Percentiles rank a stretch among this genome's conserved stretches.
Evolutionary conservation across 345 rosid species (phyloP).

Genomic region (Eucalyptus erythrocorys): DNA sequence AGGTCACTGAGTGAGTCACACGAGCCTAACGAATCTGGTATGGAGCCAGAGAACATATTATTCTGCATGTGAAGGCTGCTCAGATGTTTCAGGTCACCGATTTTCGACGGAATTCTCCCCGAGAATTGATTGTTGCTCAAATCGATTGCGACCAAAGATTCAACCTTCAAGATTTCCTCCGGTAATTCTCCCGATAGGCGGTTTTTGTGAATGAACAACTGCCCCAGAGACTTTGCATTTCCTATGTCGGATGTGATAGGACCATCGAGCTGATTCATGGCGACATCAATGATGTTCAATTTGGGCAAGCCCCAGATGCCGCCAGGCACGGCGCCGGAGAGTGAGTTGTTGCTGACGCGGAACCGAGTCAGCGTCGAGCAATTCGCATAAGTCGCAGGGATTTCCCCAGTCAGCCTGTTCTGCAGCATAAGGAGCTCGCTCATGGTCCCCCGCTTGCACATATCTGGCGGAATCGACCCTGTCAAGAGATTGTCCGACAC

Average conservation of each 20-base stretch:
- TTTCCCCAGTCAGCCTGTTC: slow-evolving; percentile 5
- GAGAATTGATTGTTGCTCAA: slow-evolving; percentile 5
- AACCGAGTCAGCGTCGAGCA: slow-evolving; percentile 5
- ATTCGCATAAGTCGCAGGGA: slow-evolving; percentile 1
- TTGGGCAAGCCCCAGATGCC: slow-evolving; percentile 35
- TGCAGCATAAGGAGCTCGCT: slow-evolving; percentile 1
- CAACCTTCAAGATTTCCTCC: neutral
- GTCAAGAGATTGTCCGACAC: slow-evolving; percentile 32
- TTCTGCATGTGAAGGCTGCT: slow-evolving; percentile 2
- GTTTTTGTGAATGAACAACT: slow-evolving; percentile 5
- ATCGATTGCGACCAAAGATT: slow-evolving; percentile 1
- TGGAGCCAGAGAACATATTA: slow-evolving; percentile 3
- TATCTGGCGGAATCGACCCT: slow-evolving; percentile 29
- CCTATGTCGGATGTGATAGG: slow-evolving; percentile 15
- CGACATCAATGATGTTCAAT: slow-evolving; percentile 23
- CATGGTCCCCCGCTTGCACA: slow-evolving; percentile 24
- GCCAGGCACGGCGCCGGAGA: slow-evolving; percentile 24
- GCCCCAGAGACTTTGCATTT: slow-evolving; percentile 25
- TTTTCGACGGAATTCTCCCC: neutral
- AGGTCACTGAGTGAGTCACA: slow-evolving; percentile 2
- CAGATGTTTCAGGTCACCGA: slow-evolving; percentile 1
- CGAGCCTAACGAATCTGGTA: slow-evolving; percentile 1
- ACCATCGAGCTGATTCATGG: slow-evolving; percentile 23
- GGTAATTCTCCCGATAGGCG: slow-evolving; percentile 7
- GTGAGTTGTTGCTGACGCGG: slow-evolving; percentile 24